Percentiles rank a stretch among this genome's conserved stretches.
These are phyloP conservation scores for Cercospora brassicicola DNA, from an alignment of 2,329 filamentous ascomycete species.

Conservation along the genomic window DNA sequence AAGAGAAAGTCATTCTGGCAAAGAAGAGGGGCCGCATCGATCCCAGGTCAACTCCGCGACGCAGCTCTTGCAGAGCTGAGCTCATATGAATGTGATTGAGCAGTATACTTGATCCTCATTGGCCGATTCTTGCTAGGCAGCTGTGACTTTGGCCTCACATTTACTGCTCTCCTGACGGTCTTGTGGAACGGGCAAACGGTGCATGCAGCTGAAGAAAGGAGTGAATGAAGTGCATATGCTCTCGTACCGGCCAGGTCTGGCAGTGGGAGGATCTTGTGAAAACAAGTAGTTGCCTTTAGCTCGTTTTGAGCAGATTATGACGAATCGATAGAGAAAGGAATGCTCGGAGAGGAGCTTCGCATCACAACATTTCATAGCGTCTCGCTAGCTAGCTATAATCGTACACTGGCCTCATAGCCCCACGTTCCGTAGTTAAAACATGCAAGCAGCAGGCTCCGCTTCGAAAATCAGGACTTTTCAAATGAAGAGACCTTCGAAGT, in stretches of 20 bases:
- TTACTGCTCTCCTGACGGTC: not conserved
- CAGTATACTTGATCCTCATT: not conserved
- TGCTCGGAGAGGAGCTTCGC: constrained; percentile 8
- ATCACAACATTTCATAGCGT: constrained; percentile 9
- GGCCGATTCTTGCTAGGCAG: not conserved
- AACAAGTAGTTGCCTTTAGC: not conserved
- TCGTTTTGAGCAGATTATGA: not conserved
- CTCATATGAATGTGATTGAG: not conserved
- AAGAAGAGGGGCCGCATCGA: not conserved
- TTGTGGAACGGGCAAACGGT: not conserved
- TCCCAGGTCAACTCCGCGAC: not conserved
- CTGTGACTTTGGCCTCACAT: not conserved
- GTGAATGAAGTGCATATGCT: not conserved
- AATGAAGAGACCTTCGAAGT: not conserved
- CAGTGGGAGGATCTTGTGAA: not conserved
- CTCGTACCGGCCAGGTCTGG: not conserved
- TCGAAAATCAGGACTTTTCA: not conserved
- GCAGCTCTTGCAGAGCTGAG: not conserved
- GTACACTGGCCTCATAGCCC: constrained; percentile 13
- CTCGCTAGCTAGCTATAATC: constrained; percentile 12
- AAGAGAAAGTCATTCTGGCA: not conserved
- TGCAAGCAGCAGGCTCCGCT: constrained; percentile 1
- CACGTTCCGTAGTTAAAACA: constrained; percentile 4
- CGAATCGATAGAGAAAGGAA: not conserved
- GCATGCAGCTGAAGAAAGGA: not conserved